Evolutionary conservation across 352 stramenopile genomes (phyloP), one percentile per base, ranked within the genome.

Genomic region (Globisporangium uncinulatum): DNA sequence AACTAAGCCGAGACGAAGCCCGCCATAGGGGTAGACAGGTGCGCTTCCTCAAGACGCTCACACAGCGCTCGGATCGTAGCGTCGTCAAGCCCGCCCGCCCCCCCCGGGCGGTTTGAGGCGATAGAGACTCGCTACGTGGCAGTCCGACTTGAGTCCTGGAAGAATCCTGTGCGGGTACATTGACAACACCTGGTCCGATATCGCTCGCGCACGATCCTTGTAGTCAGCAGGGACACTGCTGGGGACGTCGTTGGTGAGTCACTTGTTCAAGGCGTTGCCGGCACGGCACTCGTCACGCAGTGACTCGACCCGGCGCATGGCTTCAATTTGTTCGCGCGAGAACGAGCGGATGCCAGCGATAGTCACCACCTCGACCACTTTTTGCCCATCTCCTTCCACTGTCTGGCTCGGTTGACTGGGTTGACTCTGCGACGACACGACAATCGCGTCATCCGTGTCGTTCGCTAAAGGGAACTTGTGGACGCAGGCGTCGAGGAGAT

Each of bases 151-250:
- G 17, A 47, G 15, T 47, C 42, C 42, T 7, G n/a, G 42, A 20
- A 47, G 42, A 39, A 47, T 47, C n/a, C 42, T 29, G 42, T 47
- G 3, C 15, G 42, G 42, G 42, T 47, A 47, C 15, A 47, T 47
- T 15, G 42, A 19, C 15, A 6, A 24, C 21, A 47, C 42, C 11
- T 47, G 15, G 8, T 20, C 42, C 14, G 42, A 19, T 20, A 47
- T 7, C 7, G 3, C 34, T 39, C 34, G 34, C 8, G 8, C 34
- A 8, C 2, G 34, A 13, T 9, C 34, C 10, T 39, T 2, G 34
- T 8, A 13, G 34, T 8, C 34, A 39, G 34, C 5, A 2, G 34
- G 34, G 10, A 7, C 34, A 7, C 2, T 39, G 34, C 34, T 39
- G 7, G 5, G 2, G 34, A 39, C 34, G 34, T 39, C 34, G 34